Evolutionary conservation across 1,284 basidiomycete genomes (phyloP).

Genomic region (Ustilago hordei): DNA sequence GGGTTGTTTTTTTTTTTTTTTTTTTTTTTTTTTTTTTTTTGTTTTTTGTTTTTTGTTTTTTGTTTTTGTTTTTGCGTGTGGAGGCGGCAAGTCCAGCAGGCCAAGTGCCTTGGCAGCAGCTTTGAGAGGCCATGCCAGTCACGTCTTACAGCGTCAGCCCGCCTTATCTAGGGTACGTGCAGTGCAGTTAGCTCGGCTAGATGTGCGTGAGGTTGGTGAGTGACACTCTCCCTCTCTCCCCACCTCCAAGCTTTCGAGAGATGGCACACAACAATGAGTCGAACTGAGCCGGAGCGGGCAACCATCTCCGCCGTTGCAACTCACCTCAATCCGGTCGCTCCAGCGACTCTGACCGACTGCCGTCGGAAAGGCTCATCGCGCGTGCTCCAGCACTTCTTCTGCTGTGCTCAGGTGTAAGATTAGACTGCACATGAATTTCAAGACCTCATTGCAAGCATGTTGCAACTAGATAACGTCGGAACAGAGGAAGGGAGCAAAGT

Average conservation of each 20-base stretch:
- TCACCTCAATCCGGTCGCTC: constrained; percentile 28
- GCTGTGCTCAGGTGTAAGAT: neutral
- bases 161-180: constrained; percentile 37
- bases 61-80: constrained; percentile 1
- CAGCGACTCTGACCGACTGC: constrained; percentile 11
- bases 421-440: neutral
- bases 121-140: neutral
- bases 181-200: constrained; percentile 20
- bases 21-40: no score
- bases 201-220: constrained; percentile 4
- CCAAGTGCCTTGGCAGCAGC: constrained; percentile 16
- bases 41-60: no score
- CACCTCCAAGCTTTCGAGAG: no score
- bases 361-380: no score
- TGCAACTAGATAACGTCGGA: constrained; percentile 10
- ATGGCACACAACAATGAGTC: no score
- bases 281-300: neutral
- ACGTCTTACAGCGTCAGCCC: constrained; percentile 9
- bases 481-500: neutral
- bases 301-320: neutral
- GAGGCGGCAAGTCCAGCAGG: constrained; percentile 7
- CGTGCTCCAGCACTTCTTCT: neutral
- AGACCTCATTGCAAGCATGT: neutral
- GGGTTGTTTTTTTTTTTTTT: no score
- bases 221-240: neutral